Conservation (phyloP, 352 stramenopile genomes). For the Phytophthora hibernalis region DNA sequence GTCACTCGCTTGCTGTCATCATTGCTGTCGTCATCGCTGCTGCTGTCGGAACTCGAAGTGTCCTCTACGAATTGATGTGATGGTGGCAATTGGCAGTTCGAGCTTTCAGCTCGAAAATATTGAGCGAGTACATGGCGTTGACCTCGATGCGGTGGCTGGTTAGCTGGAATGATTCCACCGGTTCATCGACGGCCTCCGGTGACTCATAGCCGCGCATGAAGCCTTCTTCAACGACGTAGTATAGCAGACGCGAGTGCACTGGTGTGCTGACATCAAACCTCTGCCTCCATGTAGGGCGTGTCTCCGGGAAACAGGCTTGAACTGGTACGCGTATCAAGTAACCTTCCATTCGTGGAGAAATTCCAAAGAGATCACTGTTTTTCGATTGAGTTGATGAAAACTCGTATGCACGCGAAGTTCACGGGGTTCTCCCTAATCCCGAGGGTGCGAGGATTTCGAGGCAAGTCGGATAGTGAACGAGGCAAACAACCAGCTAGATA, state of each 20-base stretch:
- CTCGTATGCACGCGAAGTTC: conserved; percentile 17
- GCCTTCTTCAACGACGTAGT: conserved; percentile 73
- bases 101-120: conserved; percentile 68
- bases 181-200: conserved; percentile 41
- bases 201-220: conserved; percentile 61
- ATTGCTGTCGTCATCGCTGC: conserved; percentile 30
- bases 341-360: conserved; percentile 55
- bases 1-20: not conserved
- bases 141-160: conserved; percentile 67
- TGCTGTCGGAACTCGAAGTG: conserved; percentile 44
- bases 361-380: not conserved
- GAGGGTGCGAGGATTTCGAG: not conserved
- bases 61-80: conserved; percentile 27
- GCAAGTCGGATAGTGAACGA: conserved; percentile 27
- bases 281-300: conserved; percentile 32
- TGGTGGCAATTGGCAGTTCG: conserved; percentile 14
- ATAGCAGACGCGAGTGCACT: conserved; percentile 49
- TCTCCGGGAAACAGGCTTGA: conserved; percentile 35
- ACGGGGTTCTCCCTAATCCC: not conserved
- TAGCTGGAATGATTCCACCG: conserved; percentile 66
- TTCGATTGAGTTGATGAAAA: not conserved
- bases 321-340: conserved; percentile 75
- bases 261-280: conserved; percentile 12
- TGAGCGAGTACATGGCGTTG: conserved; percentile 68
- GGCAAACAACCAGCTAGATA: conserved; percentile 9